Conservation (phyloP, 2,329 filamentous ascomycete species). For the Diplodia scrobiculata region DNA sequence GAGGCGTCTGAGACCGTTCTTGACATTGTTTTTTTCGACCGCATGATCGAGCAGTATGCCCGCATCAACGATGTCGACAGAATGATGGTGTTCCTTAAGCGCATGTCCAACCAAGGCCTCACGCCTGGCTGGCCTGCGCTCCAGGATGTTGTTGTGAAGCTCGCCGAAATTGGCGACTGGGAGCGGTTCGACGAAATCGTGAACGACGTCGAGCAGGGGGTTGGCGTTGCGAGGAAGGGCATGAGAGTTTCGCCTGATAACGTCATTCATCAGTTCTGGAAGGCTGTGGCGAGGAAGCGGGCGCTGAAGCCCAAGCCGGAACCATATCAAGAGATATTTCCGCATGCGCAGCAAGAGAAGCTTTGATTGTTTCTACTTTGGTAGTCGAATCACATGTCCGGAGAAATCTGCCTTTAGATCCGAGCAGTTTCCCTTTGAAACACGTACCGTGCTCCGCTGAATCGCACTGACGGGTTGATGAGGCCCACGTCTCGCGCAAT, state of each 20-base stretch:
- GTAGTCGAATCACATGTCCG: too few relatives aligned
- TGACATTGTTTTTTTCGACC: slow-evolving; percentile 68
- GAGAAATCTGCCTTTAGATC: too few relatives aligned
- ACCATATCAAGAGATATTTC: neutral
- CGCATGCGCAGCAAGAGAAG: neutral
- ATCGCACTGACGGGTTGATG: neutral
- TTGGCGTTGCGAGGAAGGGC: slow-evolving; percentile 11
- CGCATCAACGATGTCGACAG: slow-evolving; percentile 53
- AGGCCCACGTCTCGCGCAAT: neutral
- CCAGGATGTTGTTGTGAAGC: slow-evolving; percentile 42
- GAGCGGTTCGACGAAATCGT: slow-evolving; percentile 15
- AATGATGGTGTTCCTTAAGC: slow-evolving; percentile 48
- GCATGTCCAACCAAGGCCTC: slow-evolving; percentile 46
- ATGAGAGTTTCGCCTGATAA: neutral
- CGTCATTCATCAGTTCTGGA: slow-evolving; percentile 17
- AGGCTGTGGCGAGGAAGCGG: slow-evolving; percentile 4
- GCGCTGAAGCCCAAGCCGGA: neutral
- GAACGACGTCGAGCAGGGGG: slow-evolving; percentile 3
- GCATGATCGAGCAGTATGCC: slow-evolving; percentile 69
- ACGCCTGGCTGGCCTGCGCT: slow-evolving; percentile 50
- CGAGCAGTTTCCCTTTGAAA: too few relatives aligned
- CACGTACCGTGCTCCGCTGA: too few relatives aligned
- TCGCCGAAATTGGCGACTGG: slow-evolving; percentile 43
- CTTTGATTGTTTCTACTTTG: neutral
- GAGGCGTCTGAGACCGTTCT: slow-evolving; percentile 40